Conservation (phyloP, 2,329 filamentous ascomycete genomes). For the Xylariaceae sp. region DNA sequence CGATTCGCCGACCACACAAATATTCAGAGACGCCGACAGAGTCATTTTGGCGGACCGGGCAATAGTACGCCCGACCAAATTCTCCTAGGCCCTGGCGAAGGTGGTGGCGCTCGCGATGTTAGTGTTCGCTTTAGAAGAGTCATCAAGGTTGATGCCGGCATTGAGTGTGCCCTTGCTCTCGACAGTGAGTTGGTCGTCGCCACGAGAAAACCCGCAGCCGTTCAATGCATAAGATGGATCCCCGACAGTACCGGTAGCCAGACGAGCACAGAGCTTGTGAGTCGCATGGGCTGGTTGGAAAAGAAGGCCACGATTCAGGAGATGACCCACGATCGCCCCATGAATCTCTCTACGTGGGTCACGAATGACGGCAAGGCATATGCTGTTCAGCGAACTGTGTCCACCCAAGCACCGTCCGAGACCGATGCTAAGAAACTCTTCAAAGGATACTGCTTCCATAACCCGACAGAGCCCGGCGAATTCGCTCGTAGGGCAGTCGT, state of each 20-base stretch:
- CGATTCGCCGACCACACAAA: conserved; percentile 68
- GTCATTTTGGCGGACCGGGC: conserved; percentile 54
- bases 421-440: conserved; percentile 66
- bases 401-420: conserved; percentile 37
- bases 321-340: conserved; percentile 91
- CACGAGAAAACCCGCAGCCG: conserved; percentile 85
- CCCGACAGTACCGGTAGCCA: conserved; percentile 78
- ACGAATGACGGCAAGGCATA: conserved; percentile 84
- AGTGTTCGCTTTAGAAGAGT: conserved; percentile 94
- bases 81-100: conserved; percentile 75
- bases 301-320: conserved; percentile 73
- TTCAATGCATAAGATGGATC: conserved; percentile 94
- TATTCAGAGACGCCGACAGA: conserved; percentile 58
- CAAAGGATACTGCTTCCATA: conserved; percentile 86
- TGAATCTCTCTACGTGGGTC: conserved; percentile 93
- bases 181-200: conserved; percentile 92
- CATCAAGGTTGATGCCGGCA: conserved; percentile 95
- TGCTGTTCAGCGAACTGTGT: conserved; percentile 72
- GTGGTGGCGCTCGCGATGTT: conserved; percentile 76
- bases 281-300: conserved; percentile 79
- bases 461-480: conserved; percentile 55
- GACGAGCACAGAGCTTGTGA: conserved; percentile 85
- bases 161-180: conserved; percentile 79
- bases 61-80: conserved; percentile 57
- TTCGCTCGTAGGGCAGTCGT: conserved; percentile 73